These are phyloP conservation scores for Eragrostis curvula DNA, from an alignment of 176 grass and related monocot genomes.

Conservation along the genomic window DNA sequence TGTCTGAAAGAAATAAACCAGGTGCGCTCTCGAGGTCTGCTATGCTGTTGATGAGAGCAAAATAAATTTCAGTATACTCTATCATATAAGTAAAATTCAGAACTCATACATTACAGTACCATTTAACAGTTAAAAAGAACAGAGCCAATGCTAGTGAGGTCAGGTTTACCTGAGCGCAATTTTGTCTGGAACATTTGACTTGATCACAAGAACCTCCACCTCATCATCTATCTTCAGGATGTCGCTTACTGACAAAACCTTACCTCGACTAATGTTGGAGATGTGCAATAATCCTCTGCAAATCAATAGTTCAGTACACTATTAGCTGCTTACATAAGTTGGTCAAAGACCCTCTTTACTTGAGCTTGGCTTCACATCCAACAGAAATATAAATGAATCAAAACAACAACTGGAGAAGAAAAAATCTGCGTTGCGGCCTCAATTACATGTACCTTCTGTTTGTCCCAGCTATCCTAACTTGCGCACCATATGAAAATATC, in stretches of 20 bases:
- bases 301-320: background rate
- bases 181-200: slow-evolving; percentile 82
- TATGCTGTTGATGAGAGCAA: slow-evolving; percentile 65
- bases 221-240: slow-evolving; percentile 79
- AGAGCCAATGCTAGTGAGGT: slow-evolving; percentile 1
- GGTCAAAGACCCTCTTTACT: slow-evolving; percentile 1
- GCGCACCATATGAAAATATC: slow-evolving; percentile 78
- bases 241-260: slow-evolving; percentile 66
- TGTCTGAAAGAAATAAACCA: slow-evolving; percentile 81
- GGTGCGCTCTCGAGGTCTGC: slow-evolving; percentile 81
- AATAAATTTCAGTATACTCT: slow-evolving; percentile 22
- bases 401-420: slow-evolving; percentile 21
- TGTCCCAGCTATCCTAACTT: slow-evolving; percentile 72
- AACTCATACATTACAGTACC: background rate
- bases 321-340: slow-evolving; percentile 21
- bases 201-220: slow-evolving; percentile 86
- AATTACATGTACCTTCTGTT: slow-evolving; percentile 68
- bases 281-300: slow-evolving; percentile 91
- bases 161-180: slow-evolving; percentile 76
- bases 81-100: slow-evolving; percentile 5
- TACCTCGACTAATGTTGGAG: slow-evolving; percentile 73
- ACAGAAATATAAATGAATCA: background rate
- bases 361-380: background rate
- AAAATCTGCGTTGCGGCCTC: background rate
- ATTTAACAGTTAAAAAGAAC: background rate